A percentile compares a stretch with the other conserved stretches of the same genome.
Conservation (phyloP, 2,329 filamentous ascomycete genomes). For the Aschersonia sp. region DNA sequence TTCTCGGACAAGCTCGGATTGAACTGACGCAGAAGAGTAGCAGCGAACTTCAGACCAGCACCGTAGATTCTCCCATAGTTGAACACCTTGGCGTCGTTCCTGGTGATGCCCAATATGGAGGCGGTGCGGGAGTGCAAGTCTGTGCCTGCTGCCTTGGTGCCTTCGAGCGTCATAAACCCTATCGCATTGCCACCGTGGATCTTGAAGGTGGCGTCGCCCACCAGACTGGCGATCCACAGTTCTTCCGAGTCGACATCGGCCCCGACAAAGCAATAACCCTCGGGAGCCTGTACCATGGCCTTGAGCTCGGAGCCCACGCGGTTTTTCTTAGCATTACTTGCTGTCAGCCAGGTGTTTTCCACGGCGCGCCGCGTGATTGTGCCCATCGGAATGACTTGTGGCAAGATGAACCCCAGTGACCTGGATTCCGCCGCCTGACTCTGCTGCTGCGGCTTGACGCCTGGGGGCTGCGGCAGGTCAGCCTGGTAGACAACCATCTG, state of each 20-base stretch:
- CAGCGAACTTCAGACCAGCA: conserved; percentile 88
- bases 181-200: conserved; percentile 93
- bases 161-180: conserved; percentile 97
- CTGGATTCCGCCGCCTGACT: not conserved
- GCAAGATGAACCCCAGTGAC: conserved; percentile 63
- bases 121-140: conserved; percentile 92
- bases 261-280: conserved; percentile 85
- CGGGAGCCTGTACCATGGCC: conserved; percentile 85
- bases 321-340: conserved; percentile 92
- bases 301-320: conserved; percentile 94
- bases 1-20: conserved; percentile 71
- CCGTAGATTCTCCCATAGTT: conserved; percentile 98
- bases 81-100: conserved; percentile 94
- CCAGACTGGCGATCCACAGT: conserved; percentile 90
- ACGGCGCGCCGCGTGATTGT: conserved; percentile 90
- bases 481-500: conserved; percentile 86
- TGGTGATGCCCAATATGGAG: conserved; percentile 77
- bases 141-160: conserved; percentile 84
- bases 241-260: conserved; percentile 97
- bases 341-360: conserved; percentile 96
- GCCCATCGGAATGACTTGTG: conserved; percentile 95
- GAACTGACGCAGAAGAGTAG: conserved; percentile 81
- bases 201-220: conserved; percentile 89
- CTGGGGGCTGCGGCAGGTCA: conserved; percentile 25
- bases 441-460: not conserved